Conservation (phyloP, 1,284 basidiomycete species). For the Irpex sp. region DNA sequence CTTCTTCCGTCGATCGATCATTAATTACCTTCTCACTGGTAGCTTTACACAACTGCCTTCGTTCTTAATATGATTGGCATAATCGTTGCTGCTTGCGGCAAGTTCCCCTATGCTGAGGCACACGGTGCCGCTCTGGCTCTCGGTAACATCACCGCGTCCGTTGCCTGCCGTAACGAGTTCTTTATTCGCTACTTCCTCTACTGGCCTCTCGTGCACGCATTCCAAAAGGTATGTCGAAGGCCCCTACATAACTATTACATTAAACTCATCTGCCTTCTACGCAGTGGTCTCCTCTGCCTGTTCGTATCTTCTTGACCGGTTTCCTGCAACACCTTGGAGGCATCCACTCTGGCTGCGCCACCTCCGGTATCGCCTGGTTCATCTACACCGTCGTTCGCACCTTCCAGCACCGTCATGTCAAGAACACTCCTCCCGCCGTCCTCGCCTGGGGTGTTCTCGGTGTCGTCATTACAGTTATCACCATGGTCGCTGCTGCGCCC, state of each 20-base stretch:
- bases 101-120: constrained; percentile 9
- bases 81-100: constrained; percentile 6
- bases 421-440: constrained; percentile 8
- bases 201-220: constrained; percentile 12
- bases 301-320: constrained; percentile 11
- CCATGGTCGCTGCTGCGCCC: constrained; percentile 10
- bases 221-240: constrained; percentile 10
- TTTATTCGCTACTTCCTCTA: constrained; percentile 12
- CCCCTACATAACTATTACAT: background rate
- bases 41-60: constrained; percentile 9
- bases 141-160: constrained; percentile 11
- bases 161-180: constrained; percentile 15
- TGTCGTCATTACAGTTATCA: constrained; percentile 6
- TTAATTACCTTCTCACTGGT: background rate
- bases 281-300: constrained; percentile 12
- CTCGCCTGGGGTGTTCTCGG: constrained; percentile 14
- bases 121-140: constrained; percentile 12
- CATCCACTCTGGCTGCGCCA: constrained; percentile 14
- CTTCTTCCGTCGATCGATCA: background rate
- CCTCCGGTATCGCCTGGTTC: constrained; percentile 11
- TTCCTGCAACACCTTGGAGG: constrained; percentile 14
- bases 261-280: background rate
- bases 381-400: constrained; percentile 11
- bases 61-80: constrained; percentile 13
- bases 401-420: constrained; percentile 7